These are phyloP conservation scores for Diatrype stigma DNA, from an alignment of 2,329 filamentous ascomycete species.

Conservation along the genomic window DNA sequence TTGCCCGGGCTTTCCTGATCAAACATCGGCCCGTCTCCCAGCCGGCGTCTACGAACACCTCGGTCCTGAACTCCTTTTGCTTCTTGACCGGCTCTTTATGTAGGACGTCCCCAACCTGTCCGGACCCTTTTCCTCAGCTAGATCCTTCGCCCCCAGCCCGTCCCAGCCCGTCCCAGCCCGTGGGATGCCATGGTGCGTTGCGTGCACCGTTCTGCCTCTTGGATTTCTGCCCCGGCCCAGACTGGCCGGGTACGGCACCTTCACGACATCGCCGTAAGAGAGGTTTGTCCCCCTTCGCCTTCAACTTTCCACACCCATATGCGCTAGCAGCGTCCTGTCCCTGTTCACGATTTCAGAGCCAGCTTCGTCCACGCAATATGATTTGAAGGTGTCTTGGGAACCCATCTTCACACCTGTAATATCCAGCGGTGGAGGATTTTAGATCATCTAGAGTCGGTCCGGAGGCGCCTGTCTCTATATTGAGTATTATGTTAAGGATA, in stretches of 20 bases:
- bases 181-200: constrained; percentile 34
- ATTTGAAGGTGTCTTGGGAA: constrained; percentile 29
- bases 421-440: constrained; percentile 14
- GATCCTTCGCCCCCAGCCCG: constrained; percentile 25
- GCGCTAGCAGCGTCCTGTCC: constrained; percentile 31
- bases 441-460: no score
- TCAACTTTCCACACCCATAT: constrained; percentile 30
- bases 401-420: constrained; percentile 35
- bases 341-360: constrained; percentile 42
- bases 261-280: constrained; percentile 47
- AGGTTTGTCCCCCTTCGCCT: constrained; percentile 34
- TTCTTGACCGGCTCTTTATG: constrained; percentile 7
- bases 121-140: constrained; percentile 14
- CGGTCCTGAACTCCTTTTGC: constrained; percentile 7
- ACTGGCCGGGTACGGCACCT: constrained; percentile 40
- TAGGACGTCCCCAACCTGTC: constrained; percentile 4
- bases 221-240: constrained; percentile 17
- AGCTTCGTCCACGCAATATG: constrained; percentile 37
- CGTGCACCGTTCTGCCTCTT: constrained; percentile 22
- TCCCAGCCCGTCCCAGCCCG: constrained; percentile 18
- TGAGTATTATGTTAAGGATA: no score
- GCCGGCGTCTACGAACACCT: background rate
- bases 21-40: constrained; percentile 9
- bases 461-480: no score
- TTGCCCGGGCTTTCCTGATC: constrained; percentile 2